phyloP scores from a whole-genome alignment of 2,329 filamentous ascomycete species.

The Dissoconium aciculare region DNA sequence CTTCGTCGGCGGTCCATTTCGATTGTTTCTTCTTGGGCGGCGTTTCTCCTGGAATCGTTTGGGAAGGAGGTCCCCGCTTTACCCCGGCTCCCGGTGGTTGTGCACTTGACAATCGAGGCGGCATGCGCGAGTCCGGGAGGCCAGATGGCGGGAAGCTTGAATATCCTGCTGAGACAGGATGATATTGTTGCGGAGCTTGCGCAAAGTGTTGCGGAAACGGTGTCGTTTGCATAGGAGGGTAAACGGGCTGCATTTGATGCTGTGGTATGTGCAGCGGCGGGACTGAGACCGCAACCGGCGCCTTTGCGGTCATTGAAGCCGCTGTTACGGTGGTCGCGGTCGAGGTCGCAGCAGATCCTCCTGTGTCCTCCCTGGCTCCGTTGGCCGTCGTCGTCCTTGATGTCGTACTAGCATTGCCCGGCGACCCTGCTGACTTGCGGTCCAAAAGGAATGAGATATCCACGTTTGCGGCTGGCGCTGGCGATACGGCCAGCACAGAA shows the following conservation, averaged over 20 bases:
- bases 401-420: constrained; percentile 31
- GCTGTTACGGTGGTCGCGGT: constrained; percentile 12
- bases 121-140: constrained; percentile 17
- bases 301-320: constrained; percentile 12
- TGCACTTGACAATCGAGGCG: constrained; percentile 14
- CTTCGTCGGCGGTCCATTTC: constrained; percentile 91
- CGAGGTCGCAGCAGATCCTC: constrained; percentile 11
- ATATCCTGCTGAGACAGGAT: constrained; percentile 17
- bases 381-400: constrained; percentile 18
- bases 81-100: constrained; percentile 31
- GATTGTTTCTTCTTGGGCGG: constrained; percentile 90
- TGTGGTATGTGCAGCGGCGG: constrained; percentile 10
- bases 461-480: constrained; percentile 54
- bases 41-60: constrained; percentile 38
- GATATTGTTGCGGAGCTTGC: constrained; percentile 12
- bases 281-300: constrained; percentile 12
- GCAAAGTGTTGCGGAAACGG: constrained; percentile 15
- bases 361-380: constrained; percentile 14
- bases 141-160: constrained; percentile 16
- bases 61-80: constrained; percentile 30
- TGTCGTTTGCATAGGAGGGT: constrained; percentile 18
- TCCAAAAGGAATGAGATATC: constrained; percentile 88
- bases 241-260: constrained; percentile 10
- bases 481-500: constrained; percentile 30
- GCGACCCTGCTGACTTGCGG: constrained; percentile 55